Evolutionary conservation across 257 asterid genomes (phyloP), one percentile per base, ranked within the genome.

Genomic region (Fraxinus anomala): DNA sequence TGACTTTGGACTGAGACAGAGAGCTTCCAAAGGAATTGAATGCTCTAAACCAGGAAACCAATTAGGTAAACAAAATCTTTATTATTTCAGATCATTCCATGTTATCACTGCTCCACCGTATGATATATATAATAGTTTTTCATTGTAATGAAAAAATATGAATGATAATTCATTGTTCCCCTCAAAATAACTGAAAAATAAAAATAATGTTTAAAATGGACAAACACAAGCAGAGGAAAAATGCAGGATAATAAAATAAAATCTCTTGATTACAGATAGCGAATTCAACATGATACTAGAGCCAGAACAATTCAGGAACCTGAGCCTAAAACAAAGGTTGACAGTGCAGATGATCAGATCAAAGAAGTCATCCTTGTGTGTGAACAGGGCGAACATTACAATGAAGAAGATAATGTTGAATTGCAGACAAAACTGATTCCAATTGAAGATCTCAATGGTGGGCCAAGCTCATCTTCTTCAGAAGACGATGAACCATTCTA

Each of bases 401-500:
- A 70, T 28, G 85, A 73, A 79, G 77, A 78, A 49, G 74, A 76
- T 1, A 67, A 17, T 16, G 7, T 66, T 54, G 80, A 83, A 56
- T 74, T 44, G 6, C 77, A 70, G 81, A 78, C 78, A 71, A 80
- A 78, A 42, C 72, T 83, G 2, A 73, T 79, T 26, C 74, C 69
- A 4, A 80, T 72, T 69, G 87, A 84, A 69, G 80, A 66, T 44
- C 36, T 31, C 4, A 76, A 71, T 65, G 76, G 76, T 66, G 79
- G 81, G 56, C 68, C 81, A 1, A 83, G 82, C 81, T 83, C 92
- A 5, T 68, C 83, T 13, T 84, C 96, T 1, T 87, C 97, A 0
- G 91, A 89, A 42, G 94, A 87, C 14, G 91, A 89, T 21, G 77
- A 73, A 28, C 91, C 91, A 3, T 17, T 85, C 34, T 74, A 36